Evolutionary conservation across 352 stramenopile species (phyloP).

Genomic region (Albugo laibachii): DNA sequence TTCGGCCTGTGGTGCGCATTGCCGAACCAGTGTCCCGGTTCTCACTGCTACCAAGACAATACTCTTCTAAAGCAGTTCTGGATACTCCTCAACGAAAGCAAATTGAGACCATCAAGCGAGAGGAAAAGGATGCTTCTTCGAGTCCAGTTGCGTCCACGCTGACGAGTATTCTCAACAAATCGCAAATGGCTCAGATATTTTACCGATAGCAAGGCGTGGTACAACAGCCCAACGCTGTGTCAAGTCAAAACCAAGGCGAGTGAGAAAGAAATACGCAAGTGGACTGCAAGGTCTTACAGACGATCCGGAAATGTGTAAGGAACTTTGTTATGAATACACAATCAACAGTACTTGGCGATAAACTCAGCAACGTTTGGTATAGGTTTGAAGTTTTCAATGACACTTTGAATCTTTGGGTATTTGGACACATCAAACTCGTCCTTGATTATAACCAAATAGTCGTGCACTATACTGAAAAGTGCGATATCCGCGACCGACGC

Average conservation of each 20-base stretch:
- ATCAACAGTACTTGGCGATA: constrained; percentile 7
- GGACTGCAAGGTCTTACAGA: no score
- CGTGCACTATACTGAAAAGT: constrained; percentile 21
- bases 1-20: constrained; percentile 37
- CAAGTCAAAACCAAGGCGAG: no score
- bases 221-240: constrained; percentile 1
- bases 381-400: constrained; percentile 16
- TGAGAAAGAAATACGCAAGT: no score
- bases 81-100: no score
- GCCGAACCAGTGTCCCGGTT: constrained; percentile 60
- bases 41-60: constrained; percentile 29
- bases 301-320: no score
- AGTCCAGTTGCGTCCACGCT: constrained; percentile 24
- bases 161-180: constrained; percentile 11
- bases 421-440: constrained; percentile 7
- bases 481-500: constrained; percentile 17
- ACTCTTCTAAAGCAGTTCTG: neutral
- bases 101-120: neutral
- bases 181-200: neutral
- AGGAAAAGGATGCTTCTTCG: constrained; percentile 6
- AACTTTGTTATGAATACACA: no score
- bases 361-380: constrained; percentile 16
- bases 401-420: constrained; percentile 23
- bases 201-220: constrained; percentile 4
- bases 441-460: constrained; percentile 12